Percentiles rank a stretch among this genome's conserved stretches.
phyloP scores from a whole-genome alignment of 116 monocot species.

The Dioscorea cayenensis region DNA sequence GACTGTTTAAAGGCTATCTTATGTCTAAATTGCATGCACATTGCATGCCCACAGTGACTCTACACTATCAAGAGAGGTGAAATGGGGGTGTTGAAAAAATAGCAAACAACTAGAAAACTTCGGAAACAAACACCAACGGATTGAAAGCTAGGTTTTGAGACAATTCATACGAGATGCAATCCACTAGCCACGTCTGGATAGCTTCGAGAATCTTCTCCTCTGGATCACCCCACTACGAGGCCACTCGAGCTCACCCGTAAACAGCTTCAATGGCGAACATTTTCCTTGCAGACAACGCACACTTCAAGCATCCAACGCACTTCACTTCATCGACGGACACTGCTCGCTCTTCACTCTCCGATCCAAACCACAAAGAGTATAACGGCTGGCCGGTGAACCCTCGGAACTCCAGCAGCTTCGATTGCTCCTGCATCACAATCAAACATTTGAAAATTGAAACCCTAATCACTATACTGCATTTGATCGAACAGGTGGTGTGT shows the following conservation, averaged over 20 bases:
- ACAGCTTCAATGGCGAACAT: constrained; percentile 83
- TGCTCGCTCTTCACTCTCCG: constrained; percentile 51
- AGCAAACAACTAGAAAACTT: no score
- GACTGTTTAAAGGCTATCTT: no score
- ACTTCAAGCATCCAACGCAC: constrained; percentile 89
- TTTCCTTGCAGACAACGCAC: constrained; percentile 64
- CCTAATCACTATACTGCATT: neutral
- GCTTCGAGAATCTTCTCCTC: constrained; percentile 55
- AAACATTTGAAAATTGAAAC: neutral
- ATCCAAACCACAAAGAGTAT: constrained; percentile 69
- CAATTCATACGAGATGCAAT: constrained; percentile 78
- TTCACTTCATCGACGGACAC: constrained; percentile 83
- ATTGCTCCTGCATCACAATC: constrained; percentile 42
- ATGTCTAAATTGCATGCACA: no score
- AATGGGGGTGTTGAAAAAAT: no score
- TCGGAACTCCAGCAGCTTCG: constrained; percentile 41
- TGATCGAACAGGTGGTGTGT: no score
- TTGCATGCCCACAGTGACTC: no score
- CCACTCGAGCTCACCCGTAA: constrained; percentile 82
- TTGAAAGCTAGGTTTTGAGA: no score
- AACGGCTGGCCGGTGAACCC: constrained; percentile 72
- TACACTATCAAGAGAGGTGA: no score
- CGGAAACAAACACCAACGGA: no score
- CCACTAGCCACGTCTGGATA: constrained; percentile 73
- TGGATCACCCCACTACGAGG: constrained; percentile 79